Evolutionary conservation across 768 basidiomycete genomes (phyloP).

Genomic region (Dacryopinax primogenitus): DNA sequence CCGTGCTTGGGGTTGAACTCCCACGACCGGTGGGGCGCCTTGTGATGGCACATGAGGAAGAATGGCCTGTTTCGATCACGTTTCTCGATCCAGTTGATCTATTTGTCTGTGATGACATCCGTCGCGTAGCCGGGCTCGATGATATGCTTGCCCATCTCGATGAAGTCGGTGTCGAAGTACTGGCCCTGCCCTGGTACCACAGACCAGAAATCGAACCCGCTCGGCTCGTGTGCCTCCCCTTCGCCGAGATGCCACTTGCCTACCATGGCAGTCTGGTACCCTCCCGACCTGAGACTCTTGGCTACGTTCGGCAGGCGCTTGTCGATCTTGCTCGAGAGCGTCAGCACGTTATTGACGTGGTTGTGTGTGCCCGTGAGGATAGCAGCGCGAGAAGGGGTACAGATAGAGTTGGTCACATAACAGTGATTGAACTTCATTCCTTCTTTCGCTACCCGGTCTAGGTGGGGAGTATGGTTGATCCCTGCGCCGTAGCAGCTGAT

Average conservation of each 20-base stretch:
- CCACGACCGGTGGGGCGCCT: constrained; percentile 20
- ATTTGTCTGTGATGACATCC: constrained; percentile 20
- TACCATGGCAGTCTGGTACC: constrained; percentile 16
- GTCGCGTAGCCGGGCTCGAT: constrained; percentile 17
- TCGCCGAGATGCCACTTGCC: constrained; percentile 18
- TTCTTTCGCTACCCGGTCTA: constrained; percentile 13
- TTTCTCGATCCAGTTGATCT: constrained; percentile 17
- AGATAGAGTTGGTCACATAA: constrained; percentile 18
- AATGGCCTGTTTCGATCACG: constrained; percentile 16
- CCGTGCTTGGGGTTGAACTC: constrained; percentile 18
- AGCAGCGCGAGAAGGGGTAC: constrained; percentile 11
- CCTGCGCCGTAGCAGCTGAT: constrained; percentile 14
- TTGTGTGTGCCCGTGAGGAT: constrained; percentile 13
- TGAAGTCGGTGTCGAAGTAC: constrained; percentile 18
- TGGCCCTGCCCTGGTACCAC: constrained; percentile 18
- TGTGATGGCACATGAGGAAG: constrained; percentile 21
- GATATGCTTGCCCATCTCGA: constrained; percentile 2
- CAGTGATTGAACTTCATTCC: constrained; percentile 16
- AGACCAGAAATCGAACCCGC: constrained; percentile 18
- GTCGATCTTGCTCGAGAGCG: constrained; percentile 13
- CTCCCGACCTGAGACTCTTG: constrained; percentile 13
- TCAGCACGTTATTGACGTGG: constrained; percentile 13
- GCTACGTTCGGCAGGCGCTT: constrained; percentile 17
- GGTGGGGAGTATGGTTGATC: constrained; percentile 14
- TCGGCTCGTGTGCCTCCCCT: constrained; percentile 16